Percentiles rank a stretch among this genome's conserved stretches.
Conservation (phyloP, 306 rosid species). For the Carpinus viminea region DNA sequence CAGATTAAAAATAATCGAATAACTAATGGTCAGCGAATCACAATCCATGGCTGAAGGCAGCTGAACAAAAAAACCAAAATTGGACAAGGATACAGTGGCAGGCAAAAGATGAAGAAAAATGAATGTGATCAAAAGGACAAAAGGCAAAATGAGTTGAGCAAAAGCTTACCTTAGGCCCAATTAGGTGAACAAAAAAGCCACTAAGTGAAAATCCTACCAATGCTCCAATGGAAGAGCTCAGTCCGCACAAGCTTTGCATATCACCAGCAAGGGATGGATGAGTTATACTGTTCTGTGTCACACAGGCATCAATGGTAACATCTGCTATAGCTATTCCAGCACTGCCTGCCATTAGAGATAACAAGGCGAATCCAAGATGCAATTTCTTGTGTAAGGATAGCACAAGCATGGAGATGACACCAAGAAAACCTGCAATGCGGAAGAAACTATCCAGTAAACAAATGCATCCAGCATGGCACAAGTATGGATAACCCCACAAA, state of each 20-base stretch:
- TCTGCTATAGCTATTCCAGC: slow-evolving; percentile 14
- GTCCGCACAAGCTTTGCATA: slow-evolving; percentile 12
- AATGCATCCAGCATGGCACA: background rate
- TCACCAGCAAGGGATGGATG: slow-evolving; percentile 5
- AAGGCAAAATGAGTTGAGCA: background rate
- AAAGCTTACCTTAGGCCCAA: slow-evolving; percentile 5
- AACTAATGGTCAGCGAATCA: background rate
- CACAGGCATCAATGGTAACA: slow-evolving; percentile 16
- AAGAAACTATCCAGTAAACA: background rate
- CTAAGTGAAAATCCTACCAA: background rate
- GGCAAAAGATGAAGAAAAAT: background rate
- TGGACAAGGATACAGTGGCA: background rate
- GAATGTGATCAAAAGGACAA: background rate
- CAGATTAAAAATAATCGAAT: background rate
- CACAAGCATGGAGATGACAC: slow-evolving; percentile 9
- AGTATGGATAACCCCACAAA: background rate
- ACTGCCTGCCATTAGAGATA: slow-evolving; percentile 6
- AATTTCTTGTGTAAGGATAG: background rate
- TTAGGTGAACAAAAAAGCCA: background rate
- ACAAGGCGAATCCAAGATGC: background rate
- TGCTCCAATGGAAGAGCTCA: slow-evolving; percentile 6
- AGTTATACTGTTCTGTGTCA: slow-evolving; percentile 3
- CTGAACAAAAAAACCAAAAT: background rate
- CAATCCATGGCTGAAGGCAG: background rate
- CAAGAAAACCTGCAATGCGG: slow-evolving; percentile 6